Evolutionary conservation across 345 rosid species (phyloP), one percentile per base, ranked within the genome.

Genomic region (Limnanthes douglasii): DNA sequence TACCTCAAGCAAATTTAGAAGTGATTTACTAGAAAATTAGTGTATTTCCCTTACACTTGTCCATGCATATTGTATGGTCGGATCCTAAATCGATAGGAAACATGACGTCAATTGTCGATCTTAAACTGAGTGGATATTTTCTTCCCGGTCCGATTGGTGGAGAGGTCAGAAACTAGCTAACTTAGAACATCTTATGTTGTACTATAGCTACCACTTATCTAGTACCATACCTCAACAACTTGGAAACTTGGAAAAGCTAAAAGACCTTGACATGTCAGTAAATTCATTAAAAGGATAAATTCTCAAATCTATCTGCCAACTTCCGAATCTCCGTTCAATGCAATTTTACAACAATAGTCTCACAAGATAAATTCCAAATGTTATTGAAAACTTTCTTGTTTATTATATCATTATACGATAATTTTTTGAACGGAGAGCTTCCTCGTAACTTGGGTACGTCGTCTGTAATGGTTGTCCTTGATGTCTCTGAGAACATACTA

Each of bases 271-370:
- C 75, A 73, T 88, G 48, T 88, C 97, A 2, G 97, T 88, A 46
- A 82, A 69, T 39, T 56, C 46, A 43, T 57, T 82, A 39, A 78
- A 72, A 3, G 93, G 95, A 29, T 61, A 37, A 20, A 76, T 88
- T 39, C 97, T 95, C 9, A 86, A 69, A 34, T 78, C 83, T 2
- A 39, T 88, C 15, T 72, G 78, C 44, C 64, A 68, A 51, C 90
- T 88, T 36, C 95, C 93, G 0, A 64, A 62, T 22, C 95, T 88
- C 18, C 52, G 50, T 56, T 79, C 55, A 38, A 47, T 88, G 56
- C 97, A 88, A 62, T 44, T 78, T 41, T 88, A 88, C 74, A 88
- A 88, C 72, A 88, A 88, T 70, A 78, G 90, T 50, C 82, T 88
- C 34, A 43, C 68, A 0, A 93, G 97, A 41, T 74, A 69, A 65